phyloP scores from a whole-genome alignment of 225 moss, liverwort and hornwort species.

The Straminergon stramineum region DNA sequence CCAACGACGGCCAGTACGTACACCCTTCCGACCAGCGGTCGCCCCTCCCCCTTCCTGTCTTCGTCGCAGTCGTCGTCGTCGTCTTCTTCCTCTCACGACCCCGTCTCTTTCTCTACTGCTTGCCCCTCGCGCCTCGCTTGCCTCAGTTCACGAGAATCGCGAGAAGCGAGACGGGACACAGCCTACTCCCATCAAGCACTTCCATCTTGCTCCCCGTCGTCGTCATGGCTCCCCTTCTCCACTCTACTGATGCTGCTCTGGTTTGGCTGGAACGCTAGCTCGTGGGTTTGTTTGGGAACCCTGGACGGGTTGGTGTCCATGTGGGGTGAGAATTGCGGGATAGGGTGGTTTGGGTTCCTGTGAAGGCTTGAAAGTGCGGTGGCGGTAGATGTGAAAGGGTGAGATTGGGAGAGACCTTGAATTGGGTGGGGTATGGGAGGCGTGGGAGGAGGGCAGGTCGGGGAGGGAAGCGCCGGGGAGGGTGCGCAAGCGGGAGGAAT shows the following conservation, averaged over 20 bases:
- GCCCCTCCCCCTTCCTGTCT: neutral
- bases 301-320: neutral
- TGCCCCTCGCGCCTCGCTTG: neutral
- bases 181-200: neutral
- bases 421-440: slow-evolving; percentile 22
- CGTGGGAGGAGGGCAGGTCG: slow-evolving; percentile 20
- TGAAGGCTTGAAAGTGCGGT: neutral
- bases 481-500: neutral
- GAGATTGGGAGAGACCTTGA: neutral
- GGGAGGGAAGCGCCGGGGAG: slow-evolving; percentile 7
- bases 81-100: neutral
- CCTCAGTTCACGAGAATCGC: slow-evolving; percentile 15
- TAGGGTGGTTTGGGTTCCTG: neutral
- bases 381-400: neutral
- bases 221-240: neutral
- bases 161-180: neutral
- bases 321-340: slow-evolving; percentile 6
- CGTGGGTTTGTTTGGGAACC: neutral
- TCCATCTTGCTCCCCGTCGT: neutral
- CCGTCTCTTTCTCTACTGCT: neutral
- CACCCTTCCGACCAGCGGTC: neutral
- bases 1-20: neutral
- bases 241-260: neutral
- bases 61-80: neutral
- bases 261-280: neutral